Evolutionary conservation across 176 grass and related monocot species (phyloP), one percentile per base, ranked within the genome.

Genomic region (Triticum aestivum): DNA sequence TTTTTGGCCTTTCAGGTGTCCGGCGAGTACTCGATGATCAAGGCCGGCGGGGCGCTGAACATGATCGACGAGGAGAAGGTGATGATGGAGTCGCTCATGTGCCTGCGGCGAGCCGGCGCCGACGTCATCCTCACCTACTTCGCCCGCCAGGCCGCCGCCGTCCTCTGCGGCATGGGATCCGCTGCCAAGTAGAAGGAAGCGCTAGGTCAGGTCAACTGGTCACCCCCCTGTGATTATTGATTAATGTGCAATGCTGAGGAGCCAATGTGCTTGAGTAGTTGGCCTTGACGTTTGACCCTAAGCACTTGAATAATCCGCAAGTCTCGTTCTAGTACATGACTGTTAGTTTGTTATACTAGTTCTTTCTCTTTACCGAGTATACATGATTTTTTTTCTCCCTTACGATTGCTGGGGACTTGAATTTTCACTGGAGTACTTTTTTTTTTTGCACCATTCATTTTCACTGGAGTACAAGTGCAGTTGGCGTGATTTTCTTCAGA

Each of bases 11-110:
- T 61, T 88, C 88, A 98, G 97, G 97, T 99, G 8, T 99, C 97
- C 8, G 97, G 97, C n/a, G 97, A 99, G 82, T 99, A 96, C 80
- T 96, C 97, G 35, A 96, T 94, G 97, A 96, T 99, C 79, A 99
- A 99, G 65, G 94, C 97, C 6, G 92, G 76, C 17, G 97, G 86
- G 6, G 85, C 90, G 3, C 86, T 92, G 44, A 91, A 92, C 85
- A 96, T 94, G 97, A 83, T 99, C 39, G 94, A 96, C 79, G 94
- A 94, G 66, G 94, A 99, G 92, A 99, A 95, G 85, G 94, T 96
- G 77, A 99, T 99, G 94, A 94, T 96, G 97, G 97, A 99, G 80
- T 99, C 97, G 17, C 88, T 99, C 86, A 87, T 93, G 89, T 96
- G 94, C 86, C 85, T 99, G 10, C 66, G 86, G 34, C 90, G 97